Base-by-base conservation (phyloP, 345 rosid genomes). In the Syzygium oleosum region DNA sequence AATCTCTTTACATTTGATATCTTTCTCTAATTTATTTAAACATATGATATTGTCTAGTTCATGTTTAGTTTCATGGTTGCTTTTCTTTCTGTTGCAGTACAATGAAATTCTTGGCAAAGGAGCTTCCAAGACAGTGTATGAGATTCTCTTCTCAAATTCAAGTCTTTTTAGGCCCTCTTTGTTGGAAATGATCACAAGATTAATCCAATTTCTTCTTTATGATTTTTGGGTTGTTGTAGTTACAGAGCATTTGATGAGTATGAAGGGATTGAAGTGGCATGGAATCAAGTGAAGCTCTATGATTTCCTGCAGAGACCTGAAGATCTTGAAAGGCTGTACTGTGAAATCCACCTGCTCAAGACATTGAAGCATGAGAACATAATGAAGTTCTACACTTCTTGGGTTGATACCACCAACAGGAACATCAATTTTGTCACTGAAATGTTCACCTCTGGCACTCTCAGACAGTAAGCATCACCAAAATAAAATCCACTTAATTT, bases 271-370 rank as follows among this genome's bases (percentile, higher is more conserved):
- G 99, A 98, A 87, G 99, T 98, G 52, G 99, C 99, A 31, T 98
- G 99, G 99, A 98, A 98, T 89, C 98, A 96, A 90, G 99, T 98
- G 87, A 98, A 96, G 95, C 97, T 98, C 86, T 92, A 95, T 52
- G 95, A 98, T 91, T 98, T 96, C 93, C 89, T 96, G 13, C 97
- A 93, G 85, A 96, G 96, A 63, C 98, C 98, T 61, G 96, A 97
- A 86, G 98, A 94, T 86, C 95, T 98, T 17, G 98, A 97, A 90
- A 96, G 97, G 88, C 95, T 98, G 41, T 96, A 95, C 93, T 92
- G 98, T 89, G 99, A 98, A 92, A 98, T 98, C 91, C 98, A 98
- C 90, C 92, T 98, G 3, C 98, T 98, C 23, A 97, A 96, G 91
- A 97, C 98, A 34, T 79, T 98, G 92, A 97, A 94, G 91, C 99